A percentile compares a stretch with the other conserved stretches of the same genome.
Conservation (phyloP, 495 filamentous ascomycete species). For the Hypoxylon trugodes region DNA sequence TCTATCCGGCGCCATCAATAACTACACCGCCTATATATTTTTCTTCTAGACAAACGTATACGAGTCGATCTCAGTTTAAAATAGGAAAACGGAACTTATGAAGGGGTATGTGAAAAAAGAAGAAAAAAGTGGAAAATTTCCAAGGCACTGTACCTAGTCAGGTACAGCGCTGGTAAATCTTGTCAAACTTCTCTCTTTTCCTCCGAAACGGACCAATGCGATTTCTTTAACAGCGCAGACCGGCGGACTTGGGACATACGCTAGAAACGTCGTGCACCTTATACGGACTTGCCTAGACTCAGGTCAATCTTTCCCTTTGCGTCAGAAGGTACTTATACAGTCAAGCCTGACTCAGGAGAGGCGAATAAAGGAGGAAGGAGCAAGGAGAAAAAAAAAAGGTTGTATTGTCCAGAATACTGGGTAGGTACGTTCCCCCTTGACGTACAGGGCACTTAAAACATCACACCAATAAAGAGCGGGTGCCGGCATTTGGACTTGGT, state of each 20-base stretch:
- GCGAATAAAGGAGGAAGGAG: slow-evolving; percentile 24
- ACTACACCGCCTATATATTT: slow-evolving; percentile 3
- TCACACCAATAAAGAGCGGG: slow-evolving; percentile 11
- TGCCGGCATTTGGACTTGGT: slow-evolving; percentile 22
- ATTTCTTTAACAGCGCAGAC: slow-evolving; percentile 6
- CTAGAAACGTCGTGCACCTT: slow-evolving; percentile 3
- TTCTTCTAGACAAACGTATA: slow-evolving; percentile 8
- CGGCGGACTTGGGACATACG: too few species aligned
- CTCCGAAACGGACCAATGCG: slow-evolving; percentile 1
- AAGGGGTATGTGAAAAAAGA: not conserved
- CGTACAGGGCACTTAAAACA: not conserved
- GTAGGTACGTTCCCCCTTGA: slow-evolving; percentile 15
- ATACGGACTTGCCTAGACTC: too few species aligned
- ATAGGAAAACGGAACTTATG: slow-evolving; percentile 3
- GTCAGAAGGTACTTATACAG: not conserved
- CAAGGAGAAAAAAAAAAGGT: slow-evolving; percentile 5
- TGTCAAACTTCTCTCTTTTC: slow-evolving; percentile 4
- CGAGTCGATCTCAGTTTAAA: slow-evolving; percentile 27
- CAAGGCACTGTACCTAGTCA: slow-evolving; percentile 7
- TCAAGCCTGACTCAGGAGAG: slow-evolving; percentile 30
- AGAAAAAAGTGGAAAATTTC: slow-evolving; percentile 8
- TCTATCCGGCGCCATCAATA: not conserved
- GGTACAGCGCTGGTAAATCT: slow-evolving; percentile 10
- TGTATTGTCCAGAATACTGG: slow-evolving; percentile 9
- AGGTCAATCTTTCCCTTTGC: slow-evolving; percentile 13